These are phyloP conservation scores for Leishmania turanica DNA, from an alignment of 208 protist species.

Conservation along the genomic window DNA sequence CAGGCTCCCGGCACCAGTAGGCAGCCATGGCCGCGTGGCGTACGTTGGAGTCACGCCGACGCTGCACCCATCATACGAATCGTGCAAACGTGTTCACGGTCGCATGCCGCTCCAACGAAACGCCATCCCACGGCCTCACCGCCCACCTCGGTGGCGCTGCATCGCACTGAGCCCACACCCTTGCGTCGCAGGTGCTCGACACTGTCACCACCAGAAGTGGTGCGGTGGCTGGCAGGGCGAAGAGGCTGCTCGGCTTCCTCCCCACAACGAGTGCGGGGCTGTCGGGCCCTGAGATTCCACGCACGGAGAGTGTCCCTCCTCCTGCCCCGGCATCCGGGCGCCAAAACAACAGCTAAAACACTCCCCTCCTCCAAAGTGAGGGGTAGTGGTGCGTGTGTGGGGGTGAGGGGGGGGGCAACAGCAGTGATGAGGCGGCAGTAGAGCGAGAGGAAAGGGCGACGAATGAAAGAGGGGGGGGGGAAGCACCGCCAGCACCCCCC, in stretches of 20 bases:
- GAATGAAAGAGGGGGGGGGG: background rate
- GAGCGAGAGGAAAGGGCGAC: background rate
- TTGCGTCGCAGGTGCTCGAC: background rate
- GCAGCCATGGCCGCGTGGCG: background rate
- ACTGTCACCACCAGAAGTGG: background rate
- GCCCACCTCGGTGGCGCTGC: background rate
- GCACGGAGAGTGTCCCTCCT: background rate
- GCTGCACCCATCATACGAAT: background rate
- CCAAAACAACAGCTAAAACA: too few species aligned
- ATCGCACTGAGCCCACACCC: background rate
- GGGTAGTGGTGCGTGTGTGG: too few species aligned
- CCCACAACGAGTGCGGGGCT: background rate
- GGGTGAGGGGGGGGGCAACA: background rate
- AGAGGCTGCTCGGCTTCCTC: background rate
- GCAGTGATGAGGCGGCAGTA: background rate
- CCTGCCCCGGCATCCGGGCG: background rate
- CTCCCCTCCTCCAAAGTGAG: background rate
- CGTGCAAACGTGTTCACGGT: background rate
- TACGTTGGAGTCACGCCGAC: background rate
- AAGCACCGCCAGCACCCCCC: background rate
- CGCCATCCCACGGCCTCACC: background rate
- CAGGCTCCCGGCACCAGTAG: background rate
- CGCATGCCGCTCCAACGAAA: background rate
- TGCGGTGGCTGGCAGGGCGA: background rate
- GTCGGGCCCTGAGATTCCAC: too few species aligned